Percentiles rank a stretch among this genome's conserved stretches.
Evolutionary conservation across 2,329 filamentous ascomycete genomes (phyloP).

Genomic region (Lizonia empirigonia): DNA sequence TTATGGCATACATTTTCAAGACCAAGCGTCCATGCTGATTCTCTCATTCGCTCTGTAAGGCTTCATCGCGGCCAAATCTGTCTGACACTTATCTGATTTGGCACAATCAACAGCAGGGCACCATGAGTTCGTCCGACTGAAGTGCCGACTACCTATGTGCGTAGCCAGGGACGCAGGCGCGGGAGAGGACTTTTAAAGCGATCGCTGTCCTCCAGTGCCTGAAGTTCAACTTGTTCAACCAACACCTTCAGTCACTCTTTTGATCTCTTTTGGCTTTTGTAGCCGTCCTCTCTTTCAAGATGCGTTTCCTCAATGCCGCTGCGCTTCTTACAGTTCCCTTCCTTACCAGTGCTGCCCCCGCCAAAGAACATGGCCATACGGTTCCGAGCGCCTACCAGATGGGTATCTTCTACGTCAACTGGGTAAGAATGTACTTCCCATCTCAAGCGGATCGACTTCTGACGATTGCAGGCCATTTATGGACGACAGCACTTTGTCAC

Average conservation of each 20-base stretch:
- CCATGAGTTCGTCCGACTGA: slow-evolving; percentile 9
- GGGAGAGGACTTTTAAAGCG: neutral
- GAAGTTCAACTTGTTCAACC: neutral
- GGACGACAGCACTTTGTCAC: slow-evolving; percentile 80
- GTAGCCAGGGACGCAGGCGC: neutral
- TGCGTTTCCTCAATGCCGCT: slow-evolving; percentile 28
- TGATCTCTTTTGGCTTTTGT: slow-evolving; percentile 5
- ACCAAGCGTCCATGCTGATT: neutral
- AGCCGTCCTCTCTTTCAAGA: slow-evolving; percentile 34
- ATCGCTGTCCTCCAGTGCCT: neutral
- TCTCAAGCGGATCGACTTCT: neutral
- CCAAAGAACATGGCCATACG: too few relatives aligned
- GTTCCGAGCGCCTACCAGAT: slow-evolving; percentile 57
- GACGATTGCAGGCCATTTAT: slow-evolving; percentile 71
- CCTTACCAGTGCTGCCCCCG: slow-evolving; percentile 23
- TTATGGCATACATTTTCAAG: neutral
- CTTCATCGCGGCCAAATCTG: slow-evolving; percentile 13
- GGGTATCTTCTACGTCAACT: slow-evolving; percentile 75
- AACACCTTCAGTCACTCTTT: slow-evolving; percentile 14
- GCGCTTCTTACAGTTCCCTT: slow-evolving; percentile 27
- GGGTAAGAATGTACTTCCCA: slow-evolving; percentile 44
- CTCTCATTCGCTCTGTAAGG: slow-evolving; percentile 9
- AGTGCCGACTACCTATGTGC: neutral
- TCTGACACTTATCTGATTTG: neutral
- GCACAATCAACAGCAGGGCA: neutral